Base-by-base conservation (phyloP, 179 eudicot genomes). In the Drosera spatulata region DNA sequence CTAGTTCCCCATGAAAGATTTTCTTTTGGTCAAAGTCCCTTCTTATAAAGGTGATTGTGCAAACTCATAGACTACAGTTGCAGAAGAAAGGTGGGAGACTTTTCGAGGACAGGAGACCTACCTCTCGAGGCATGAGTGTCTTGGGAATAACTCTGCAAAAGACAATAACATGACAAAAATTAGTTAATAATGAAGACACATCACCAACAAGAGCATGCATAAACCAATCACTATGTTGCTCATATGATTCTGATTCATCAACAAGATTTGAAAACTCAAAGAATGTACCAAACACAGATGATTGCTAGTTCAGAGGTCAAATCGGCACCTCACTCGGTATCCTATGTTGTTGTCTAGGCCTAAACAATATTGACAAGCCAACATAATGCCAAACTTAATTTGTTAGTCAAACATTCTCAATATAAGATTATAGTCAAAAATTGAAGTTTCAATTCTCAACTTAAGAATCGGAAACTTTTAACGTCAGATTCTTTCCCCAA, bases 101-200 rank as follows among this genome's bases (percentile, higher is more conserved):
- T 82, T 81, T 69, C 54, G 55, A 57, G 53, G 47, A 68, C 50
- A 73, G 65, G 70, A 80, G 82, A 82, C 86, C 80, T 82, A 88
- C 96, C 96, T 88, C 94, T 88, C 94, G 75, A 80, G 90, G 94
- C 94, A 85, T 85, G 83, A 88, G 94, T 53, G 88, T 83, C 90
- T 88, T 88, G 90, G 96, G 96, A 83, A 88, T 88, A 53, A 88
- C 90, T 78, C 94, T 88, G 80, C 70, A 74, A 63, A 42, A 66
- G 67, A 82, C 82, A 82, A 64, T 72, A 84, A 87, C 72, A 81
- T 77, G 85, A 82, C 93, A 85, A 83, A 67, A 76, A 45, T 58
- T 69, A 73, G 66, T 73, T 64, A 55, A 58, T 60, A 53, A 47
- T 66, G 70, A 33, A 62, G 45, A 62, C 67, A 22, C 52, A 63